phyloP scores from a whole-genome alignment of 2,329 filamentous ascomycete species.

The Calonectria naviculata region DNA sequence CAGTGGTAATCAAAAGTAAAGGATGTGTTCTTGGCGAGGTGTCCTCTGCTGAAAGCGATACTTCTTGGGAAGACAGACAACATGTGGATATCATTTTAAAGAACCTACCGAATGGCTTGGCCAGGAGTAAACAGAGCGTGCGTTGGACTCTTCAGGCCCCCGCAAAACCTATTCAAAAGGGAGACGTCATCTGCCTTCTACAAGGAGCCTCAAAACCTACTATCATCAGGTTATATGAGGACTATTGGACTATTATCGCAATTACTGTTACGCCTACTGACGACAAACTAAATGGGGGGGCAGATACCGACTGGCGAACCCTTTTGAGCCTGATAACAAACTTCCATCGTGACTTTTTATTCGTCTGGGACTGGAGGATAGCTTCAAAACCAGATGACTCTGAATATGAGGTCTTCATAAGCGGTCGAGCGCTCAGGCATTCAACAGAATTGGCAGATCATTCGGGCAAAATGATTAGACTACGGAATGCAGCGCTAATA shows the following conservation, averaged over 20 bases:
- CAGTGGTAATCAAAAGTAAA: background rate
- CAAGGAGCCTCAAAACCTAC: background rate
- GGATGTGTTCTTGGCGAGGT: background rate
- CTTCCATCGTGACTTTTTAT: no score
- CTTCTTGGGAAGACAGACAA: background rate
- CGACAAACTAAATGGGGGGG: no score
- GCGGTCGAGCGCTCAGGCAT: no score
- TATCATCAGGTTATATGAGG: background rate
- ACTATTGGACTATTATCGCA: background rate
- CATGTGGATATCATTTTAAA: background rate
- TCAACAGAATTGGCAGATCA: no score
- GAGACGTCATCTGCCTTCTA: background rate
- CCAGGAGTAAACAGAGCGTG: background rate
- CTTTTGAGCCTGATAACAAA: no score
- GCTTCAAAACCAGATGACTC: no score
- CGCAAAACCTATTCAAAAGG: background rate
- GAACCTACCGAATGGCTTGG: background rate
- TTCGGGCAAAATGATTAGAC: no score
- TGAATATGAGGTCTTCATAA: no score
- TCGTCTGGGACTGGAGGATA: no score
- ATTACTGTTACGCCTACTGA: background rate
- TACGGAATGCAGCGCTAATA: no score
- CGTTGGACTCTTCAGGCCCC: background rate
- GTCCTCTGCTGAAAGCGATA: background rate
- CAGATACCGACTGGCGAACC: no score